Base-by-base conservation (phyloP, 768 basidiomycete genomes). In the Solioccasus polychromus region DNA sequence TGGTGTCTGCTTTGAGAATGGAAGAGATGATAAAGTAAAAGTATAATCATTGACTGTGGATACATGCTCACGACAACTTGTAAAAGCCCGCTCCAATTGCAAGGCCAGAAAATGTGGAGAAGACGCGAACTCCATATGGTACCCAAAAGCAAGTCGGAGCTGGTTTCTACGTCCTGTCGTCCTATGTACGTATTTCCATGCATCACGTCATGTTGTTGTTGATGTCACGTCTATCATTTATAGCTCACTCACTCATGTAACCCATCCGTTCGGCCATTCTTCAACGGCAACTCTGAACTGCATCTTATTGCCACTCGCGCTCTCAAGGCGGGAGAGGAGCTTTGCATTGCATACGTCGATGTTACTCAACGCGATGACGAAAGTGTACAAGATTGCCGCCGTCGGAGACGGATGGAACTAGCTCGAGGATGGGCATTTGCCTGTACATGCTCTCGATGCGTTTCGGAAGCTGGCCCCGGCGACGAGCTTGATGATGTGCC, bases 381-480 rank as follows among this genome's bases (percentile, higher is more conserved):
- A 66, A 71, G 72, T 26, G 51, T 60, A 9, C 61, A 67, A 3
- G 80, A 83, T 23, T 79, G 81, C 41, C 73, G 85, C 44, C 72
- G 79, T 45, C 74, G 85, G 35, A 71, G 89, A 51, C 76, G 90
- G 25, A 71, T 74, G 54, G 86, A 89, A 69, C 75, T 92, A 29
- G 87, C 78, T 19, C 75, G 85, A 34, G 89, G 90, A 26, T 92
- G 90, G 90, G 73, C 76, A 46, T 90, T 92, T 61, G 80, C 85
- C 10, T 92, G 90, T 58, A 64, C 69, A 39, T 92, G 90, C 61
- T 64, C 72, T 43, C 76, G 79, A 35, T 92, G 90, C 60, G 59
- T 64, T 29, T 70, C 67, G 43, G 89, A 92, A 62, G 74, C 62
- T 5, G 60, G 63, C 15, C 52, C 62, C 24, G 44, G 47, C 12